Base-by-base conservation (phyloP, 1,284 basidiomycete species). In the Amylostereum areolatum region DNA sequence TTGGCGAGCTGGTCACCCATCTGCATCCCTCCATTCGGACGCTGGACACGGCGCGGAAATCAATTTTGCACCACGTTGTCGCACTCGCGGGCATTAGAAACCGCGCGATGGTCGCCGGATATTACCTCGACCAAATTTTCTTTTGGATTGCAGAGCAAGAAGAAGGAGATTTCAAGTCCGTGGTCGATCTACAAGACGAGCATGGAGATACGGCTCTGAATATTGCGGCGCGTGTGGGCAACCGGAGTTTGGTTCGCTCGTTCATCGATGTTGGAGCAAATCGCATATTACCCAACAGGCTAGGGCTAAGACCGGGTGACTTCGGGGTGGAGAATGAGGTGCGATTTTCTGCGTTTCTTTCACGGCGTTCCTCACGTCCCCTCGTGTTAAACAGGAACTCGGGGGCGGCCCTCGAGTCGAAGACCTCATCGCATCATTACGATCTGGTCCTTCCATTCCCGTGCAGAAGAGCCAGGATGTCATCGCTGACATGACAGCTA, bases 181-280 rank as follows among this genome's bases (percentile, higher is more conserved):
- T 98, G 36, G 82, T 99, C 11, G 92, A 99, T 67, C 74, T 97
- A 36, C 92, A 95, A 67, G 97, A 99, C 65, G 85, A 92, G 55
- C 87, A 98, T 65, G 97, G 97, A 1, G 97, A 99, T 64, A 98
- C 97, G 1, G 92, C 94, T 4, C 67, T 99, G 56, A 97, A 96
- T 67, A 92, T 97, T 56, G 92, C 95, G 10, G 95, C 97, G 0
- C 74, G 97, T 46, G 86, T 98, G 1, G 97, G 97, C 2, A 97
- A 95, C 66, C 79, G 88, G 52, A 85, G 87, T 55, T 70, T 99
- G 55, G 92, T 98, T 18, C 77, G 88, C 58, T 87, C 92, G 27
- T 69, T 99, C 52, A 63, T 99, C 52, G 95, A 98, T 59, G 92
- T 94, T 5, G 94, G 94, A 6, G 97, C 96, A 2, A 95, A 97